phyloP scores from a whole-genome alignment of 1,284 basidiomycete species.

The Marasmius oreades region DNA sequence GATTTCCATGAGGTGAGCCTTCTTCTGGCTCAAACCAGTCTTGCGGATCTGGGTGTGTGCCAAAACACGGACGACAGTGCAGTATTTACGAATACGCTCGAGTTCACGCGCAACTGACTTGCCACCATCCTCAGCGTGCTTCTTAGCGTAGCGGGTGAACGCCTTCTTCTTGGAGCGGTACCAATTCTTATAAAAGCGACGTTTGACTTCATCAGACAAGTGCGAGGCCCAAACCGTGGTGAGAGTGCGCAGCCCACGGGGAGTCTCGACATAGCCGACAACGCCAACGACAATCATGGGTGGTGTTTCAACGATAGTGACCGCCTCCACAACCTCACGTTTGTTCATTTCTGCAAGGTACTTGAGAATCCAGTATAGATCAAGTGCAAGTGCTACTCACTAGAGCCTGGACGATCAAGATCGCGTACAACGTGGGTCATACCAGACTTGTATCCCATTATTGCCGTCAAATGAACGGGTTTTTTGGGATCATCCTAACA shows the following conservation, averaged over 20 bases:
- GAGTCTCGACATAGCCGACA: slow-evolving; percentile 99
- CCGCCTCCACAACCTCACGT: slow-evolving; percentile 98
- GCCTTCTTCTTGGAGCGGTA: slow-evolving; percentile 99
- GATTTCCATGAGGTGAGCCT: slow-evolving; percentile 99
- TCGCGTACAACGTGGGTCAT: slow-evolving; percentile 99
- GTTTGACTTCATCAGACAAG: slow-evolving; percentile 90
- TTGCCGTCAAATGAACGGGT: slow-evolving; percentile 97
- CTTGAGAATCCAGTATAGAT: slow-evolving; percentile 9
- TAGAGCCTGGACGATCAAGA: slow-evolving; percentile 98
- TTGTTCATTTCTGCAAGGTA: slow-evolving; percentile 90
- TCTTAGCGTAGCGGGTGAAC: slow-evolving; percentile 99
- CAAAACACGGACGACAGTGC: slow-evolving; percentile 98
- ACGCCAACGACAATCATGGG: slow-evolving; percentile 98
- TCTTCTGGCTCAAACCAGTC: slow-evolving; percentile 98
- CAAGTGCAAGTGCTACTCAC: slow-evolving; percentile 46
- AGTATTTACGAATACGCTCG: slow-evolving; percentile 99
- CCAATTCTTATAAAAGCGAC: slow-evolving; percentile 99
- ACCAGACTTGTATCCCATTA: slow-evolving; percentile 99
- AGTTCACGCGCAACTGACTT: slow-evolving; percentile 94
- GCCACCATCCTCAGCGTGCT: slow-evolving; percentile 94
- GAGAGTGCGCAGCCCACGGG: slow-evolving; percentile 91
- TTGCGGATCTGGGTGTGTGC: slow-evolving; percentile 99
- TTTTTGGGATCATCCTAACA: slow-evolving; percentile 99
- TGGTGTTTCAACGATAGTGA: slow-evolving; percentile 95
- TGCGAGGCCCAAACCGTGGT: slow-evolving; percentile 85